A percentile compares a stretch with the other conserved stretches of the same genome.
These are phyloP conservation scores for Triticum dicoccoides DNA, from an alignment of 176 grass and related monocot species.

Conservation along the genomic window DNA sequence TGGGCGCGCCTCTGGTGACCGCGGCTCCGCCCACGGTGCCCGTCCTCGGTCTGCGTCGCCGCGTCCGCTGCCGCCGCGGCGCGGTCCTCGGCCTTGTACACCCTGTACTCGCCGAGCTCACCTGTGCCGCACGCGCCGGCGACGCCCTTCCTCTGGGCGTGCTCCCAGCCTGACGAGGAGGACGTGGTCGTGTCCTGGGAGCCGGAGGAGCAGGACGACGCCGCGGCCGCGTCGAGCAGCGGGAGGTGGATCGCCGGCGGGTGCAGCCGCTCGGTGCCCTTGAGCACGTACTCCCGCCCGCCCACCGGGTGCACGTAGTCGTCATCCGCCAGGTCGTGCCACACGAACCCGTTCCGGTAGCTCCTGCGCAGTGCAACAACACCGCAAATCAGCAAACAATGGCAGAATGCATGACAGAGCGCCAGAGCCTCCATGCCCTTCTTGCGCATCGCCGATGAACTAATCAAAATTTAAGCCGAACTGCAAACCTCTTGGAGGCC, in stretches of 20 bases:
- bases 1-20: slow-evolving; percentile 22
- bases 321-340: slow-evolving; percentile 83
- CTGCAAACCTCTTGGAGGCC: slow-evolving; percentile 69
- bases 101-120: slow-evolving; percentile 41
- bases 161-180: slow-evolving; percentile 39
- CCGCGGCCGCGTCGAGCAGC: slow-evolving; percentile 33
- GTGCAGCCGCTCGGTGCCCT: slow-evolving; percentile 77
- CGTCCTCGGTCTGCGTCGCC: slow-evolving; percentile 83
- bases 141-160: slow-evolving; percentile 23
- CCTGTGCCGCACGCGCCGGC: neutral
- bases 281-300: slow-evolving; percentile 85
- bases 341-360: slow-evolving; percentile 93
- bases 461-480: no score
- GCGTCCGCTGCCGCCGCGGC: slow-evolving; percentile 48
- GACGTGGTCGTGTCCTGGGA: slow-evolving; percentile 45
- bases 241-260: neutral
- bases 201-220: slow-evolving; percentile 38
- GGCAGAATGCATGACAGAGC: neutral
- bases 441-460: neutral
- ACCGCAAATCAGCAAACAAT: neutral
- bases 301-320: slow-evolving; percentile 83
- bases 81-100: slow-evolving; percentile 40
- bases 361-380: slow-evolving; percentile 44
- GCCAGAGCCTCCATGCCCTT: neutral
- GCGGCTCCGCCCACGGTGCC: neutral